Evolutionary conservation across 495 filamentous ascomycete genomes (phyloP), one percentile per base, ranked within the genome.

Genomic region (Paragyromitra xinjiangensis): DNA sequence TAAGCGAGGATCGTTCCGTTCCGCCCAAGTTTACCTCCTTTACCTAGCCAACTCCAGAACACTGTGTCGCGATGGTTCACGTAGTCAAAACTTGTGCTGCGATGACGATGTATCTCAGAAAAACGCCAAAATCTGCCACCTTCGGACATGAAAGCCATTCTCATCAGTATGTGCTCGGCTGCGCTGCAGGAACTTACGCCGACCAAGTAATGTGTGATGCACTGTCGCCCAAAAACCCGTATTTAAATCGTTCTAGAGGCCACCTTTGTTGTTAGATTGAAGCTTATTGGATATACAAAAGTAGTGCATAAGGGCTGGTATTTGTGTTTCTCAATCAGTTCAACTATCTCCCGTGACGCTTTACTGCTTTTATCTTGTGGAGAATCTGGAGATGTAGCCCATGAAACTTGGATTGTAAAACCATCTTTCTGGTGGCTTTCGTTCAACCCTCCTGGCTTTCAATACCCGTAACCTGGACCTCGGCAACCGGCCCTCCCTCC

Each of bases 1-100:
- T 69, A 78, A 78, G 75, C 75, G 75, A 78, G 75, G 61, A 69
- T 69, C 71, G 70, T 69, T 78, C 75, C 63, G 75, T 62, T 75
- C 70, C 75, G 75, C 45, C 3, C 45, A 63, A 74, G 51, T 16
- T 61, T 55, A 24, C 44, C 19, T 67, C 59, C 19, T 56, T 59
- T 78, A 75, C 75, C 75, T 55, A 55, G 50, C 26, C 19, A 24
- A 29, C 39, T 51, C 51, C 24, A 48, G 24, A 29, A 22, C 45
- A 44, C 29, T 4, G 11, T 64, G 11, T 64, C 63, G n/a, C 44
- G 29, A 16, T 73, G 34, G n/a, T 56, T 73, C 56, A 55, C 26
- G 22, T 51, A 58, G 19, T 62, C 69, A 34, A 51, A 61, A 65
- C 42, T 59, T 44, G 42, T 44, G 19, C 42, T 73, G 40, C 68